These are phyloP conservation scores for Cryptococcus sp. DNA, from an alignment of 1,284 basidiomycete species.

Conservation along the genomic window DNA sequence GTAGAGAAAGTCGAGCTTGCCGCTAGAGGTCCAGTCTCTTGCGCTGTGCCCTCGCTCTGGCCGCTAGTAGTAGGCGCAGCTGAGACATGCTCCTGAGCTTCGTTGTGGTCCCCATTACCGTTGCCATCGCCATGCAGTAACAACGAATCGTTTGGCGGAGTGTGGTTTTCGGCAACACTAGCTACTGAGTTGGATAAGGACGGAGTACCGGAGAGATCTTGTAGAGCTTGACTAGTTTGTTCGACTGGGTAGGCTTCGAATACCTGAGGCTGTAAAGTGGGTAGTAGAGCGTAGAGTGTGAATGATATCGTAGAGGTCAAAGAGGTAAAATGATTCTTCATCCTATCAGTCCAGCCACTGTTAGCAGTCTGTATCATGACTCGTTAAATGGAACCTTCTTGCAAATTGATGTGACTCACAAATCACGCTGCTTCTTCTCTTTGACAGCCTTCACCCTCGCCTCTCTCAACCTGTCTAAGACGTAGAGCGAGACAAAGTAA, in stretches of 20 bases:
- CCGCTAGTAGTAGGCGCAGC: too few relatives aligned
- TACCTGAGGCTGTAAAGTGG: slow-evolving; percentile 47
- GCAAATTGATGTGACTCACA: slow-evolving; percentile 27
- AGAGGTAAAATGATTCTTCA: slow-evolving; percentile 51
- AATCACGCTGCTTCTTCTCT: slow-evolving; percentile 38
- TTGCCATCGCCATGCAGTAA: slow-evolving; percentile 16
- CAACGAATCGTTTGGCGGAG: slow-evolving; percentile 29
- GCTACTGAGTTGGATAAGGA: slow-evolving; percentile 7
- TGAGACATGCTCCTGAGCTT: too few relatives aligned
- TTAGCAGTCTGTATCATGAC: too few relatives aligned
- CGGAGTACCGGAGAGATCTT: slow-evolving; percentile 16
- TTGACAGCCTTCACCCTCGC: slow-evolving; percentile 36
- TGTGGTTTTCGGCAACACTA: neutral
- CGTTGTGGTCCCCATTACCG: neutral
- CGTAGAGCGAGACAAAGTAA: slow-evolving; percentile 40
- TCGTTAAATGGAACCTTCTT: neutral
- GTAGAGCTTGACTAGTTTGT: slow-evolving; percentile 40
- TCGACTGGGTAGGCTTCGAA: slow-evolving; percentile 46
- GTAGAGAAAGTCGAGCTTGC: too few relatives aligned
- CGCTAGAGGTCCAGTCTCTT: too few relatives aligned
- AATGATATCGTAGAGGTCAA: slow-evolving; percentile 49
- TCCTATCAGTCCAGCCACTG: slow-evolving; percentile 19
- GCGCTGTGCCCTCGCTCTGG: too few relatives aligned
- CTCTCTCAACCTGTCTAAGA: slow-evolving; percentile 41
- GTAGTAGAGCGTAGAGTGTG: slow-evolving; percentile 52